Evolutionary conservation across 2,329 filamentous ascomycete genomes (phyloP).

Genomic region (Colletotrichum tropicicola): DNA sequence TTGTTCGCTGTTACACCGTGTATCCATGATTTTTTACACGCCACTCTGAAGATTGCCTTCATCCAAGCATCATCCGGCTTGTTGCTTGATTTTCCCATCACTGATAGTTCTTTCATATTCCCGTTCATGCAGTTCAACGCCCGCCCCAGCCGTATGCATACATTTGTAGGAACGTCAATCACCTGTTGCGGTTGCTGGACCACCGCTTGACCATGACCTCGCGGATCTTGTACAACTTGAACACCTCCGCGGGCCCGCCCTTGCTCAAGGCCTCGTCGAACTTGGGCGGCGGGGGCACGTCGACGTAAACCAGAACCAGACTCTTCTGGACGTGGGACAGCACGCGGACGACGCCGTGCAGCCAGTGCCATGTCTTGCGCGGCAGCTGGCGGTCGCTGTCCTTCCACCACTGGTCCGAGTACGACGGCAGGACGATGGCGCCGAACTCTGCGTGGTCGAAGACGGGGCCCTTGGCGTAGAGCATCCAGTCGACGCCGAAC

Average conservation of each 20-base stretch:
- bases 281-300: slow-evolving; percentile 77
- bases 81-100: not conserved
- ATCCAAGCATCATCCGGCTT: not conserved
- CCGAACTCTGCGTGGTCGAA: slow-evolving; percentile 97
- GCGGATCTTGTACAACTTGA: slow-evolving; percentile 78
- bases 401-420: slow-evolving; percentile 78
- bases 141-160: not conserved
- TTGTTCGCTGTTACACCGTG: not conserved
- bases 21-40: slow-evolving; percentile 4
- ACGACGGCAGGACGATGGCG: slow-evolving; percentile 84
- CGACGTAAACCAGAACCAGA: slow-evolving; percentile 88
- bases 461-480: slow-evolving; percentile 92
- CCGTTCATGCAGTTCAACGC: too few species aligned
- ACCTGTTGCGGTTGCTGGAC: slow-evolving; percentile 80
- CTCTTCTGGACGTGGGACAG: slow-evolving; percentile 92
- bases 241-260: slow-evolving; percentile 66
- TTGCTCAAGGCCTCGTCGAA: slow-evolving; percentile 52
- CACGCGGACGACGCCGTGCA: slow-evolving; percentile 90
- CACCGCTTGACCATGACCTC: slow-evolving; percentile 86
- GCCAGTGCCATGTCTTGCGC: slow-evolving; percentile 76
- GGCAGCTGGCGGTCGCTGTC: slow-evolving; percentile 59
- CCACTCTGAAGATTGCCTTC: not conserved
- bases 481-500: slow-evolving; percentile 93
- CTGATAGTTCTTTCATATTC: not conserved
- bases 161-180: not conserved